Percentiles rank a stretch among this genome's conserved stretches.
phyloP scores from a whole-genome alignment of 148 eudicot genomes.

The Silene latifolia region DNA sequence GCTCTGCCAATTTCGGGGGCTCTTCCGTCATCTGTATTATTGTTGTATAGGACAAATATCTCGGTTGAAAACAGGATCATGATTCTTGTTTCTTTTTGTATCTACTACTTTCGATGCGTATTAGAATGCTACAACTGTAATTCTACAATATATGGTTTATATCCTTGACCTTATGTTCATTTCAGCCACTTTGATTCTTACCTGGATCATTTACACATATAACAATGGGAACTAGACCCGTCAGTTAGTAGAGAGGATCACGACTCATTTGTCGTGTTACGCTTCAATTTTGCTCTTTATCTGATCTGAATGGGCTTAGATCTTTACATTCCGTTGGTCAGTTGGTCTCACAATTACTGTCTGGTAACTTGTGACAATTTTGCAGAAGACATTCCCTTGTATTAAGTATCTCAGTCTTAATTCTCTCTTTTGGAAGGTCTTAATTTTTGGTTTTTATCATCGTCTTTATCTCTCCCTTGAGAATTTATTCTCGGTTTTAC shows the following conservation, averaged over 20 bases:
- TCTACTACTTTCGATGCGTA: background rate
- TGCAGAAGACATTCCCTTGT: background rate
- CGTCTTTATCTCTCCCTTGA: too few relatives aligned
- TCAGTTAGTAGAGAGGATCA: too few relatives aligned
- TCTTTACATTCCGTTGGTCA: too few relatives aligned
- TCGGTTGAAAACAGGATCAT: background rate
- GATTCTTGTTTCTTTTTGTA: background rate
- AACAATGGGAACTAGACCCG: too few relatives aligned
- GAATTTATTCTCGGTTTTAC: too few relatives aligned
- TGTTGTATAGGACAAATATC: conserved; percentile 10
- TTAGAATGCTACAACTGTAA: background rate
- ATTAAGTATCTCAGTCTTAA: too few relatives aligned
- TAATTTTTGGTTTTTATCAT: too few relatives aligned
- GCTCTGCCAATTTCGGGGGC: background rate
- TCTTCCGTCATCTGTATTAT: background rate
- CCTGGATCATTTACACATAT: too few relatives aligned
- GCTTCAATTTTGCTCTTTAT: too few relatives aligned
- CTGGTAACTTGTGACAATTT: background rate
- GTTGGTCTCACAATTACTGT: background rate
- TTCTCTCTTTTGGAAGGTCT: too few relatives aligned
- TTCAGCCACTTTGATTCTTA: background rate
- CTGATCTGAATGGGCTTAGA: too few relatives aligned
- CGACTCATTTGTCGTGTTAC: too few relatives aligned
- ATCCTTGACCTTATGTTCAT: background rate
- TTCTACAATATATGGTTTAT: background rate